Percentiles rank a stretch among this genome's conserved stretches.
These are phyloP conservation scores for Pterocarpus santalinus DNA, from an alignment of 306 rosid species.

Conservation along the genomic window DNA sequence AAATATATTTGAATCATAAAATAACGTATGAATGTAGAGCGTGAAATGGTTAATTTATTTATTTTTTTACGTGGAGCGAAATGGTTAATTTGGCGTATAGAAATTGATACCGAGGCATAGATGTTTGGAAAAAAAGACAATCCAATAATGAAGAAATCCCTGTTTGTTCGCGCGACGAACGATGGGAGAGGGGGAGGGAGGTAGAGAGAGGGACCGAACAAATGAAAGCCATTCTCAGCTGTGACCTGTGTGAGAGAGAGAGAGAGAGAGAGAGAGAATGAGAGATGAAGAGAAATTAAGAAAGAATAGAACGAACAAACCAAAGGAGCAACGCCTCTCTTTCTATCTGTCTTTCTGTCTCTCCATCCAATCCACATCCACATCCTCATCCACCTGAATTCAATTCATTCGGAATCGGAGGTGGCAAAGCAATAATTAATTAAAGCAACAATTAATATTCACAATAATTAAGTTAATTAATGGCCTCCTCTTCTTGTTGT, in stretches of 20 bases:
- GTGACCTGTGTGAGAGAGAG: not conserved
- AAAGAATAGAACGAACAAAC: not conserved
- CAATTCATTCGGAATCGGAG: too few species aligned
- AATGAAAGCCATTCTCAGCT: not conserved
- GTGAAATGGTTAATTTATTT: too few species aligned
- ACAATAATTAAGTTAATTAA: not conserved
- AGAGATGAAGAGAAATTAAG: not conserved
- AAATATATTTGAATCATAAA: too few species aligned
- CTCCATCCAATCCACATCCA: too few species aligned
- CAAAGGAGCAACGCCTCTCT: not conserved
- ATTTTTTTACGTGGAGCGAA: not conserved
- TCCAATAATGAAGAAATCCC: not conserved
- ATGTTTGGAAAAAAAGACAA: not conserved
- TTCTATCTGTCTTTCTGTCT: not conserved
- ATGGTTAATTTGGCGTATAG: not conserved
- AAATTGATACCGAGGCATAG: too few species aligned
- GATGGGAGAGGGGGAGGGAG: not conserved
- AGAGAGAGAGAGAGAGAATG: not conserved
- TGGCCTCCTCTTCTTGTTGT: constrained; percentile 32
- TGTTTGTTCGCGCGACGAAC: constrained; percentile 6
- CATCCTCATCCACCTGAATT: too few species aligned
- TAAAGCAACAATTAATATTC: too few species aligned
- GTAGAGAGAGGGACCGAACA: not conserved
- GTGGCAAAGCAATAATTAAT: not conserved
- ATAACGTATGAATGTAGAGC: too few species aligned